Evolutionary conservation across 768 basidiomycete species (phyloP).

Genomic region (Piloderma croceum): DNA sequence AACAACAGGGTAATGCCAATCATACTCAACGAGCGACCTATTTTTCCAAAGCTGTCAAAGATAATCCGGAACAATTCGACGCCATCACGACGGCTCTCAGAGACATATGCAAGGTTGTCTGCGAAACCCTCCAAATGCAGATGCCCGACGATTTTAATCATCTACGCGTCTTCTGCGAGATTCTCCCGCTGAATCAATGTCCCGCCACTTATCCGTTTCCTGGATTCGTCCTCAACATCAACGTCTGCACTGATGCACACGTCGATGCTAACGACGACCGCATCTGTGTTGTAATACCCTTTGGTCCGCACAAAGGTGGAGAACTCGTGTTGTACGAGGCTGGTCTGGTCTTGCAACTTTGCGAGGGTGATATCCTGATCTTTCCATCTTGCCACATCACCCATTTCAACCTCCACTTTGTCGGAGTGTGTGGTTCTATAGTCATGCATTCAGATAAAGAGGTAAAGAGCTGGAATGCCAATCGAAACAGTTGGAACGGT

Average conservation of each 20-base stretch:
- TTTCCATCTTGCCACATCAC: constrained; percentile 15
- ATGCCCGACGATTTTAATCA: constrained; percentile 10
- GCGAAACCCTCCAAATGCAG: not conserved
- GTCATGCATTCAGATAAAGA: constrained; percentile 20
- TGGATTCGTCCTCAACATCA: constrained; percentile 21
- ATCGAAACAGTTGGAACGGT: not conserved
- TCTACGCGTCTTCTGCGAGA: constrained; percentile 7
- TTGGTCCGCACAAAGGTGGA: constrained; percentile 20
- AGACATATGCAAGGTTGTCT: not conserved
- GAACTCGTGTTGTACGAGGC: constrained; percentile 19
- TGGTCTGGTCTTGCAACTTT: constrained; percentile 17
- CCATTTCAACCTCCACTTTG: constrained; percentile 20
- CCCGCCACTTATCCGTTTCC: constrained; percentile 17
- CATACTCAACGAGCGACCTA: not conserved
- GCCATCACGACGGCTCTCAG: not conserved
- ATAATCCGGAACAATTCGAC: not conserved
- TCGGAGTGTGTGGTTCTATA: constrained; percentile 16
- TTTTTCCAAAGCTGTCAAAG: not conserved
- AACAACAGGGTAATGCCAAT: not conserved
- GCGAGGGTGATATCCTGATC: constrained; percentile 16
- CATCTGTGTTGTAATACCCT: constrained; percentile 21
- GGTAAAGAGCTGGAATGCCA: not conserved
- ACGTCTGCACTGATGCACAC: constrained; percentile 18
- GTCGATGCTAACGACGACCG: constrained; percentile 15
- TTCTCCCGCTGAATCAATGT: constrained; percentile 10